Percentiles rank a stretch among this genome's conserved stretches.
phyloP scores from a whole-genome alignment of 2,329 filamentous ascomycete species.

The Colletotrichum plurivorum region DNA sequence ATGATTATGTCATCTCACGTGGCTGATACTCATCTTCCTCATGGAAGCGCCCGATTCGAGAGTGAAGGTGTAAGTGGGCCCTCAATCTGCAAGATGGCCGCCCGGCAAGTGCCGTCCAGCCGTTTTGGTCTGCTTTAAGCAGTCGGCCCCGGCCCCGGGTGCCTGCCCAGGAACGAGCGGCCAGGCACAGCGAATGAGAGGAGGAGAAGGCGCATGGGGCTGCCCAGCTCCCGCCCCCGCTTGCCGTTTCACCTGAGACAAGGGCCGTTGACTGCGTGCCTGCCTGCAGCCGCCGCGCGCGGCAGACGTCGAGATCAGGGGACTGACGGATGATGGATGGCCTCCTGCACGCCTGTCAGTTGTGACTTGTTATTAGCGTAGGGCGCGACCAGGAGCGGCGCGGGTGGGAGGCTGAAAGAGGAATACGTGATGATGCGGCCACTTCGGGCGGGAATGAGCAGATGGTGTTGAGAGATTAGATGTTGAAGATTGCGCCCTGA shows the following conservation, averaged over 20 bases:
- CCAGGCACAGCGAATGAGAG: not conserved
- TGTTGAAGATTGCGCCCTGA: not conserved
- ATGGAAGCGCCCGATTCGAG: constrained; percentile 18
- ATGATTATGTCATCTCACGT: constrained; percentile 1
- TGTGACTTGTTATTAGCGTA: not conserved
- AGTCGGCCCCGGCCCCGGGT: not conserved
- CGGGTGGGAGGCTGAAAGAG: too few relatives aligned
- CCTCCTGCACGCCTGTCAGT: not conserved
- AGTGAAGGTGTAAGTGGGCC: not conserved
- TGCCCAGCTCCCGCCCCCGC: constrained; percentile 26
- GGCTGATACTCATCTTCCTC: not conserved
- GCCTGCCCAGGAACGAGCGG: not conserved
- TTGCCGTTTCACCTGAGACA: constrained; percentile 39
- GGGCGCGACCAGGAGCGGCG: too few relatives aligned
- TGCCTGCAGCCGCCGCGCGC: constrained; percentile 30
- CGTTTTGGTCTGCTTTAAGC: constrained; percentile 4
- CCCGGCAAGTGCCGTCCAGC: constrained; percentile 10
- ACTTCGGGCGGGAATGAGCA: not conserved
- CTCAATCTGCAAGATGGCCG: constrained; percentile 3
- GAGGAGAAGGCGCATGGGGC: not conserved
- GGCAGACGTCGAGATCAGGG: constrained; percentile 11
- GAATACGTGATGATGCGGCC: constrained; percentile 17
- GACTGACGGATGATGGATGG: not conserved
- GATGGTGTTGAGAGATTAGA: constrained; percentile 3
- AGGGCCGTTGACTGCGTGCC: constrained; percentile 21